Percentiles rank a stretch among this genome's conserved stretches.
These are phyloP conservation scores for Orychophragmus violaceus DNA, from an alignment of 345 rosid genomes.

Conservation along the genomic window DNA sequence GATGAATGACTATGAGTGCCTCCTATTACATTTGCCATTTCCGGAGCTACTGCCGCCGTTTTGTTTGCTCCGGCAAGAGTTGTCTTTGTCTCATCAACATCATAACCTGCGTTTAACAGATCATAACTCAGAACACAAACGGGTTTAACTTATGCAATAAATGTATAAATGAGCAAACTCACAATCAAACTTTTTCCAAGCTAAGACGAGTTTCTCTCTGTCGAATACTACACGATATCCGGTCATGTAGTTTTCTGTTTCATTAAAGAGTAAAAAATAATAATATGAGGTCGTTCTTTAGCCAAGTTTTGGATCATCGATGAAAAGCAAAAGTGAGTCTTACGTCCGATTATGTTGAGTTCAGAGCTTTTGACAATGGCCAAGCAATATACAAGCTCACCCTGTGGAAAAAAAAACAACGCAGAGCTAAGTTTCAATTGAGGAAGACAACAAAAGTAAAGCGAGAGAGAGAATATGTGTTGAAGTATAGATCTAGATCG, in stretches of 20 bases:
- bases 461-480: too few species aligned
- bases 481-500: too few species aligned
- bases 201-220: slow-evolving; percentile 62
- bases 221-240: slow-evolving; percentile 75
- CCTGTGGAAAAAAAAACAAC: too few species aligned
- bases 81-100: slow-evolving; percentile 37
- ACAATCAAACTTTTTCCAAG: slow-evolving; percentile 83
- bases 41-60: slow-evolving; percentile 47
- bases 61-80: slow-evolving; percentile 32
- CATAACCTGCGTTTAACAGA: slow-evolving; percentile 49
- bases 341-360: slow-evolving; percentile 75
- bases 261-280: slow-evolving; percentile 9
- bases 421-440: neutral
- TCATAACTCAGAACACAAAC: neutral
- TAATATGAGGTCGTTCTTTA: neutral
- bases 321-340: slow-evolving; percentile 18
- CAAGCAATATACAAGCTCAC: slow-evolving; percentile 56
- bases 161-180: slow-evolving; percentile 23
- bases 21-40: slow-evolving; percentile 51
- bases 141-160: too few species aligned
- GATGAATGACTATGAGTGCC: slow-evolving; percentile 32
- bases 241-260: slow-evolving; percentile 83
- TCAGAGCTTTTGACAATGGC: slow-evolving; percentile 66
- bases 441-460: neutral
- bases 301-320: neutral